phyloP scores from a whole-genome alignment of 2,329 filamentous ascomycete species.

The Epichloe sibirici region DNA sequence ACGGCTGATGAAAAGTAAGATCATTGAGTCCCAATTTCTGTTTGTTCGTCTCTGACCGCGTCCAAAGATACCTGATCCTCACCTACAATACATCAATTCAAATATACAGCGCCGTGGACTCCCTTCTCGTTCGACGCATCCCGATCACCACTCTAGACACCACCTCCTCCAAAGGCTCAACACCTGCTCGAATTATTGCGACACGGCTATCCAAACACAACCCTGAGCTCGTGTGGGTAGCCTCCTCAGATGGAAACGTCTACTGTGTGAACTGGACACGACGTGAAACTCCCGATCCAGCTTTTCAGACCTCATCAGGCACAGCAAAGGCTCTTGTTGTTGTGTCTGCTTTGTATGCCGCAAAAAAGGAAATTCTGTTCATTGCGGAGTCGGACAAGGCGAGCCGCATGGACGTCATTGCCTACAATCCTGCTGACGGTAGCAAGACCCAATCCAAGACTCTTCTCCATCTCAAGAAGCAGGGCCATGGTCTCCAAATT shows the following conservation, averaged over 20 bases:
- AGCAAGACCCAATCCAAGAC: slow-evolving; percentile 19
- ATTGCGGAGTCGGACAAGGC: slow-evolving; percentile 31
- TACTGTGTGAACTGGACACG: slow-evolving; percentile 48
- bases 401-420: slow-evolving; percentile 27
- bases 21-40: neutral
- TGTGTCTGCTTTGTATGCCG: slow-evolving; percentile 23
- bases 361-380: slow-evolving; percentile 31
- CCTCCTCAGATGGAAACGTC: slow-evolving; percentile 43
- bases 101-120: slow-evolving; percentile 71
- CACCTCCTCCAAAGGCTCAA: slow-evolving; percentile 13
- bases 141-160: slow-evolving; percentile 28
- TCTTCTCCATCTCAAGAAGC: slow-evolving; percentile 25
- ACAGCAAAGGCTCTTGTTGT: slow-evolving; percentile 35
- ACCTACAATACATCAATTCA: slow-evolving; percentile 64
- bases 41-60: neutral
- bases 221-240: slow-evolving; percentile 45
- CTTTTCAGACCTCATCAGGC: slow-evolving; percentile 29
- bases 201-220: slow-evolving; percentile 26
- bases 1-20: slow-evolving; percentile 48
- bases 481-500: slow-evolving; percentile 23
- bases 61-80: slow-evolving; percentile 56
- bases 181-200: slow-evolving; percentile 26
- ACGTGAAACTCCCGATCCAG: slow-evolving; percentile 28
- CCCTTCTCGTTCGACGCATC: slow-evolving; percentile 65
- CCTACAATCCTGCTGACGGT: slow-evolving; percentile 28